These are phyloP conservation scores for Ananas comosus DNA, from an alignment of 176 grass and related monocot species.

Conservation along the genomic window DNA sequence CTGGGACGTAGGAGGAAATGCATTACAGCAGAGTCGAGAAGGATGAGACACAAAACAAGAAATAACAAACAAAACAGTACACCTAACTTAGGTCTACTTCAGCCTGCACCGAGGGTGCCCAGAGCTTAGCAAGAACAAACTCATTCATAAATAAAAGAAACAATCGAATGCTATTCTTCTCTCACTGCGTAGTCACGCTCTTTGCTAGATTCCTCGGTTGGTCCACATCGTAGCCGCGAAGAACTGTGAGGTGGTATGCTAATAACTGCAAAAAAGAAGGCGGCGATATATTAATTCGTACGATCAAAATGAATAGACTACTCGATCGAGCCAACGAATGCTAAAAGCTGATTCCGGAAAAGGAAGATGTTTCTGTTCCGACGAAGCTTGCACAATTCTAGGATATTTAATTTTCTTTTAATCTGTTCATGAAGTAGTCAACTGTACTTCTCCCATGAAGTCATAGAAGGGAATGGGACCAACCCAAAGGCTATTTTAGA, in stretches of 20 bases:
- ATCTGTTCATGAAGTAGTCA: too few relatives aligned
- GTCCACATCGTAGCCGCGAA: slow-evolving; percentile 38
- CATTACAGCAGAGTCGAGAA: too few relatives aligned
- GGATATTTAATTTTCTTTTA: too few relatives aligned
- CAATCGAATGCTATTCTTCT: background rate
- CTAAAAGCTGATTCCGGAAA: too few relatives aligned
- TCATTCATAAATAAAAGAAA: background rate
- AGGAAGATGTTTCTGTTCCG: too few relatives aligned
- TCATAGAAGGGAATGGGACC: too few relatives aligned
- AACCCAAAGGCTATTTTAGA: background rate
- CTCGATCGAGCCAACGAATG: background rate
- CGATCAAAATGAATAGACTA: background rate
- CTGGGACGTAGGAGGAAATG: too few relatives aligned
- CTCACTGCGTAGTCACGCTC: slow-evolving; percentile 42
- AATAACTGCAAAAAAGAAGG: slow-evolving; percentile 24
- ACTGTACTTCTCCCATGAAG: too few relatives aligned
- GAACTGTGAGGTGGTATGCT: slow-evolving; percentile 47
- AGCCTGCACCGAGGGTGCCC: background rate
- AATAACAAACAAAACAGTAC: background rate
- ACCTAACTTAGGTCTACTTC: background rate
- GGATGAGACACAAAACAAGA: too few relatives aligned
- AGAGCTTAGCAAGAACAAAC: background rate
- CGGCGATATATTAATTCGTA: background rate
- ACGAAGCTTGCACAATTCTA: too few relatives aligned
- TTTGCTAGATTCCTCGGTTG: slow-evolving; percentile 48